Conservation (phyloP, 306 rosid genomes). For the Inga laurina region DNA sequence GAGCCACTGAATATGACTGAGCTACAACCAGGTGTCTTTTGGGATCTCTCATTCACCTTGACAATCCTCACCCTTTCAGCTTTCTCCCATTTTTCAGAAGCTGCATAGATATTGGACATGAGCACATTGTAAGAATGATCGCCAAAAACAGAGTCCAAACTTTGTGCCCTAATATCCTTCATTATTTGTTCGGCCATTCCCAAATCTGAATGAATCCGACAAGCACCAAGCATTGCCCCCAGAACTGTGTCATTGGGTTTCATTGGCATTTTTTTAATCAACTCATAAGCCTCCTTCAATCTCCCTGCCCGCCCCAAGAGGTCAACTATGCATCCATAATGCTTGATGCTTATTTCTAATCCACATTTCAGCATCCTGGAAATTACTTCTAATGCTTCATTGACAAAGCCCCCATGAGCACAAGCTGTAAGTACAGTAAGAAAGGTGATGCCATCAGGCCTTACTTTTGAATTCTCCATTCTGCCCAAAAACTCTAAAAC, state of each 20-base stretch:
- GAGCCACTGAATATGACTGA: constrained; percentile 24
- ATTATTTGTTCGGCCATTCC: constrained; percentile 55
- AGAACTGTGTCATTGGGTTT: constrained; percentile 61
- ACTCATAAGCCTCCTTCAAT: constrained; percentile 56
- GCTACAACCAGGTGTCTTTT: constrained; percentile 56
- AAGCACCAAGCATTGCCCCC: constrained; percentile 74
- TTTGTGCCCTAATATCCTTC: constrained; percentile 30
- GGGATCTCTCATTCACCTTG: constrained; percentile 40
- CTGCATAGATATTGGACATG: constrained; percentile 70
- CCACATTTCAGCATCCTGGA: constrained; percentile 60
- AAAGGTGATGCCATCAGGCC: constrained; percentile 66
- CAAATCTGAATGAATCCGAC: constrained; percentile 60
- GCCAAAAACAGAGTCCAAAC: constrained; percentile 22
- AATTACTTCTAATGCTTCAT: constrained; percentile 51
- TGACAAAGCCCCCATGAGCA: constrained; percentile 63
- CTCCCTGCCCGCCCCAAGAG: constrained; percentile 73
- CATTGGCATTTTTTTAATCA: constrained; percentile 57
- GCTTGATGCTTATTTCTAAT: constrained; percentile 44
- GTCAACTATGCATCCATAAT: constrained; percentile 75
- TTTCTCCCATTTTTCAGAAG: constrained; percentile 71
- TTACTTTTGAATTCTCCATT: constrained; percentile 52
- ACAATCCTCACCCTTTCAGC: constrained; percentile 53
- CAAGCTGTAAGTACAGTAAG: constrained; percentile 63
- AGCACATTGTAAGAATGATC: constrained; percentile 47
- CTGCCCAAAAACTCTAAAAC: constrained; percentile 54